A percentile compares a stretch with the other conserved stretches of the same genome.
phyloP scores from a whole-genome alignment of 148 eudicot species.

The Rheum nobile region DNA sequence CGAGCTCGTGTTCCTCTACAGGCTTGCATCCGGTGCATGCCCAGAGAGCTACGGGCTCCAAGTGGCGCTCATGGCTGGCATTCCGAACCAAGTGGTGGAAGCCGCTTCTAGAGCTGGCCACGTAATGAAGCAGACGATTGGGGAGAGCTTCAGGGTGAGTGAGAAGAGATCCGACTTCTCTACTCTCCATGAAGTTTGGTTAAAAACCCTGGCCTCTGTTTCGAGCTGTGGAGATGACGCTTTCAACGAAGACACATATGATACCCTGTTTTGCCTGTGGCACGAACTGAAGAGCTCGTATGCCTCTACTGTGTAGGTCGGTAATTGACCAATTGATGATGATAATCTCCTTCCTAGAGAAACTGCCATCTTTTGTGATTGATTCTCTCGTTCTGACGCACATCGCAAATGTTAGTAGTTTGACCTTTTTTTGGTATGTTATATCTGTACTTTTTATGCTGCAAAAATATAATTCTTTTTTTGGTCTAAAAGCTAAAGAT shows the following conservation, averaged over 20 bases:
- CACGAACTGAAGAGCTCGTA: constrained; percentile 60
- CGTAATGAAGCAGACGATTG: constrained; percentile 54
- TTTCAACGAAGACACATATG: constrained; percentile 49
- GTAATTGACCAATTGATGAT: neutral
- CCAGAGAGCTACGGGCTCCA: constrained; percentile 96
- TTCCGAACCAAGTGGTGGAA: constrained; percentile 63
- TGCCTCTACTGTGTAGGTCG: too few species aligned
- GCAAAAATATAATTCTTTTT: too few species aligned
- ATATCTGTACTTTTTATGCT: too few species aligned
- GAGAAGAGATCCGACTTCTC: constrained; percentile 82
- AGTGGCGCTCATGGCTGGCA: constrained; percentile 92
- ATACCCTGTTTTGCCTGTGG: constrained; percentile 80
- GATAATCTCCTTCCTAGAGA: neutral
- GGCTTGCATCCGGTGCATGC: constrained; percentile 72
- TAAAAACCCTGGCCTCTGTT: constrained; percentile 39
- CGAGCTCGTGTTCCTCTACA: constrained; percentile 65
- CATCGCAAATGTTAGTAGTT: too few species aligned
- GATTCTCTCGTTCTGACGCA: too few species aligned
- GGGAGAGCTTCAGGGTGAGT: constrained; percentile 67
- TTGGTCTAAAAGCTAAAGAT: neutral
- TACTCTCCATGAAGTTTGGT: constrained; percentile 73
- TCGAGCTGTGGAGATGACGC: constrained; percentile 20
- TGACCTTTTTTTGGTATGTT: too few species aligned
- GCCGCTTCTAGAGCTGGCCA: constrained; percentile 54
- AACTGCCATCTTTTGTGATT: neutral